Conservation (phyloP, 371 early-diverging fungal genomes). For the Mortierella sp. region DNA sequence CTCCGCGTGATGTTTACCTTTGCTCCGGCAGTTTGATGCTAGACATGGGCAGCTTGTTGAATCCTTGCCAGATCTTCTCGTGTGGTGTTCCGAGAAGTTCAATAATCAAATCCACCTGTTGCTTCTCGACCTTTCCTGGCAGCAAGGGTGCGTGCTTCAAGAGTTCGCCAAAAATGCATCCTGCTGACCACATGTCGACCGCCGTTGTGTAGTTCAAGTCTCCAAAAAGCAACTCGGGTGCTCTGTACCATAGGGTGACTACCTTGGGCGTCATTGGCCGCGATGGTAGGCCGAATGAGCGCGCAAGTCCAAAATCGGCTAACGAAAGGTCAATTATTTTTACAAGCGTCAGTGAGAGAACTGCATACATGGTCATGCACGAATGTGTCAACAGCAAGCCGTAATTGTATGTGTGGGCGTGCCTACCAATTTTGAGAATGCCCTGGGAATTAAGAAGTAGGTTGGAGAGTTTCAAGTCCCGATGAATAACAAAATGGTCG, state of each 20-base stretch:
- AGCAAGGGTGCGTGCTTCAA: conserved; percentile 81
- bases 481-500: conserved; percentile 79
- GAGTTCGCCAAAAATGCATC: conserved; percentile 91
- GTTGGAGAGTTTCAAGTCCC: conserved; percentile 92
- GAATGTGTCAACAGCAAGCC: not conserved
- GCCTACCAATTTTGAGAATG: conserved; percentile 83
- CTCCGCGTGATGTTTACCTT: conserved; percentile 50
- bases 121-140: conserved; percentile 85
- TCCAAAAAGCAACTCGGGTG: conserved; percentile 93
- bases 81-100: conserved; percentile 85
- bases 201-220: conserved; percentile 82
- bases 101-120: conserved; percentile 82
- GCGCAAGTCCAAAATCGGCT: conserved; percentile 95
- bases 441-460: conserved; percentile 81
- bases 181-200: conserved; percentile 95
- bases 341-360: not conserved
- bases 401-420: not conserved
- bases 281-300: conserved; percentile 73
- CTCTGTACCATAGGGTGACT: conserved; percentile 96
- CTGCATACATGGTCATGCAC: not conserved
- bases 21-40: conserved; percentile 67
- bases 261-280: conserved; percentile 93
- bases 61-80: conserved; percentile 85
- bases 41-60: conserved; percentile 72
- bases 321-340: not conserved